These are phyloP conservation scores for Bodo saltans DNA, from an alignment of 78 protist species.

Conservation along the genomic window DNA sequence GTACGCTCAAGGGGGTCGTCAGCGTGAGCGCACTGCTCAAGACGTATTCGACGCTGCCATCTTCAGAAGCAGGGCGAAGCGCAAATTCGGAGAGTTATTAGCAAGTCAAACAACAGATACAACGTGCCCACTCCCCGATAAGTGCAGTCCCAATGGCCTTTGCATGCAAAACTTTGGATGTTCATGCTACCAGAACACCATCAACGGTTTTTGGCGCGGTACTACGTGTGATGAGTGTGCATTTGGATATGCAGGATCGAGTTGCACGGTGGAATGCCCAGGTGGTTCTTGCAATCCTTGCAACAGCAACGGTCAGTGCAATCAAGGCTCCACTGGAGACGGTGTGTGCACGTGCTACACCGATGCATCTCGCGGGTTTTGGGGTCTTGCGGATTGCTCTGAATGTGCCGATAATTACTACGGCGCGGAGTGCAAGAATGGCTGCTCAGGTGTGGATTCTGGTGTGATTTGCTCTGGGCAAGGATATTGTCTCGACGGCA, in stretches of 20 bases:
- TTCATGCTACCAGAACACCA: background rate
- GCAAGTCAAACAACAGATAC: too few species aligned
- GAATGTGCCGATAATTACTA: background rate
- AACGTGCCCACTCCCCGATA: too few species aligned
- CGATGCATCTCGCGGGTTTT: background rate
- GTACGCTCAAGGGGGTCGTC: too few species aligned
- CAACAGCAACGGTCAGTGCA: slow-evolving; percentile 6
- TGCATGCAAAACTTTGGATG: background rate
- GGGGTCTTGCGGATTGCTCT: background rate
- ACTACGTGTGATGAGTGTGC: background rate
- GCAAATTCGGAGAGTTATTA: too few species aligned
- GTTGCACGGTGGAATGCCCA: background rate
- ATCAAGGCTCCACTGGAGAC: background rate
- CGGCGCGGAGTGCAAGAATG: background rate
- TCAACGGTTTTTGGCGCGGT: slow-evolving; percentile 7
- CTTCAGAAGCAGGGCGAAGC: too few species aligned
- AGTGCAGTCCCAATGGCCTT: background rate
- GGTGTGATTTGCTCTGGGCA: slow-evolving; percentile 15
- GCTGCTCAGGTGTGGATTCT: slow-evolving; percentile 20
- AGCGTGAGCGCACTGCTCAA: too few species aligned
- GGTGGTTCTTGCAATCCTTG: background rate
- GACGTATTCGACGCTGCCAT: too few species aligned
- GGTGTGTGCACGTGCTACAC: slow-evolving; percentile 27
- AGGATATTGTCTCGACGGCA: slow-evolving; percentile 19
- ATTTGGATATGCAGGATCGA: background rate